Evolutionary conservation across 2,329 filamentous ascomycete species (phyloP), one percentile per base, ranked within the genome.

Genomic region (Calonectria pseudoturangicola): DNA sequence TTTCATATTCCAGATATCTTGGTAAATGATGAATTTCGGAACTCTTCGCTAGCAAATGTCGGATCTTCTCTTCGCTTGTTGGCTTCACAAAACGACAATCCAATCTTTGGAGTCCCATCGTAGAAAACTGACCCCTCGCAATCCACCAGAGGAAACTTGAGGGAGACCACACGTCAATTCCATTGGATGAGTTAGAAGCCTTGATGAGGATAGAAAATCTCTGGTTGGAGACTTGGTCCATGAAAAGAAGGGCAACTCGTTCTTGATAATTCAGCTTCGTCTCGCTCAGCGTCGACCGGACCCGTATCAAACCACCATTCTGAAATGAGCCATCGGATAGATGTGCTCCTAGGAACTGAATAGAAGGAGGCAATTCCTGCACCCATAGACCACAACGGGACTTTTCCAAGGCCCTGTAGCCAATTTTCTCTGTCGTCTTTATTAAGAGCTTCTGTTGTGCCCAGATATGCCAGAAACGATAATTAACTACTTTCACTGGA

Each of bases 401-500:
- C 48, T 51, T 51, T 51, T 25, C 48, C 27, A 51, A 30, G 18
- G 2, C 4, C 12, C 28, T 30, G 25, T 18, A 51, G 48, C 48
- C 48, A 15, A 18, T 30, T 30, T 30, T 7, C 10, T 51, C 48
- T 51, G 48, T 51, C 7, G 48, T 51, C 25, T n/a, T 51, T 7
- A 51, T 25, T 8, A 30, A 15, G 5, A 51, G 25, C 25, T 51
- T 27, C 28, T 25, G 48, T 4, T 30, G 48, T 30, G 48, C 15
- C 48, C 48, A 51, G 25, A 51, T 51, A 25, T 51, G 25, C 25
- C 48, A 51, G 15, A 51, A 51, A 16, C 18, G 48, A 30, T 51
- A 13, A 9, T 27, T n/a, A 13, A 51, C 9, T 7, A 51, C 28
- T 16, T 18, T 51, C 13, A 18, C 48, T 3, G 48, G 48, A 51